These are phyloP conservation scores for Phytophthora colocasiae DNA, from an alignment of 352 stramenopile species.

Conservation along the genomic window DNA sequence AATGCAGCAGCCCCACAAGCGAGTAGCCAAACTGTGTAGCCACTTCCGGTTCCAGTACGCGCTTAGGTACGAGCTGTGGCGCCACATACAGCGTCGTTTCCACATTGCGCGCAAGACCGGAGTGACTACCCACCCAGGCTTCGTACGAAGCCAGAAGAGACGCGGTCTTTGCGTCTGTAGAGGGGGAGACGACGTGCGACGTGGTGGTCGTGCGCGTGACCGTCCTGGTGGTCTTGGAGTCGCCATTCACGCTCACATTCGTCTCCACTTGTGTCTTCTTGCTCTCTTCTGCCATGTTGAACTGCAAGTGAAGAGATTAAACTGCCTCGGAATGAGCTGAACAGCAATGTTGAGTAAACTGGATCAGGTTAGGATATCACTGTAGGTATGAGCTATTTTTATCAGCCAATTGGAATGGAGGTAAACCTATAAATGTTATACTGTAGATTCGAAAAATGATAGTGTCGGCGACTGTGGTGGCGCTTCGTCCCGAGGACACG, in stretches of 20 bases:
- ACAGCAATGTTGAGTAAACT: conserved; percentile 20
- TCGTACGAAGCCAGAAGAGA: conserved; percentile 64
- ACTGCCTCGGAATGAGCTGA: not conserved
- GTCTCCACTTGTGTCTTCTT: conserved; percentile 29
- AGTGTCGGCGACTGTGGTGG: conserved; percentile 21
- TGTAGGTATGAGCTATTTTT: too few species aligned
- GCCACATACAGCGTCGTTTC: conserved; percentile 83
- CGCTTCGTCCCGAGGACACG: conserved; percentile 16
- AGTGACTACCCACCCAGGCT: conserved; percentile 65
- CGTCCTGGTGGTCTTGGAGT: conserved; percentile 15
- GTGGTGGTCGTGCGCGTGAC: conserved; percentile 10
- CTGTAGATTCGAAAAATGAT: not conserved
- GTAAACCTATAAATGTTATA: not conserved
- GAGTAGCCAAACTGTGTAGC: conserved; percentile 83
- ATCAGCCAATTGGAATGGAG: not conserved
- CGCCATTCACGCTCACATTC: conserved; percentile 20
- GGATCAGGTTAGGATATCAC: too few species aligned
- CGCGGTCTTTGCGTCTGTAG: conserved; percentile 11
- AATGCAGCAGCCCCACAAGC: conserved; percentile 71
- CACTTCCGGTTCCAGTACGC: conserved; percentile 64
- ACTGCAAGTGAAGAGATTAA: conserved; percentile 2
- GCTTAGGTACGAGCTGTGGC: conserved; percentile 81
- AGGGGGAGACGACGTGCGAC: conserved; percentile 3
- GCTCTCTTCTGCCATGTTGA: conserved; percentile 26
- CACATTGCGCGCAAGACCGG: conserved; percentile 72